Percentiles rank a stretch among this genome's conserved stretches.
phyloP scores from a whole-genome alignment of 139 green algal species.

The Tetraselmis chui region DNA sequence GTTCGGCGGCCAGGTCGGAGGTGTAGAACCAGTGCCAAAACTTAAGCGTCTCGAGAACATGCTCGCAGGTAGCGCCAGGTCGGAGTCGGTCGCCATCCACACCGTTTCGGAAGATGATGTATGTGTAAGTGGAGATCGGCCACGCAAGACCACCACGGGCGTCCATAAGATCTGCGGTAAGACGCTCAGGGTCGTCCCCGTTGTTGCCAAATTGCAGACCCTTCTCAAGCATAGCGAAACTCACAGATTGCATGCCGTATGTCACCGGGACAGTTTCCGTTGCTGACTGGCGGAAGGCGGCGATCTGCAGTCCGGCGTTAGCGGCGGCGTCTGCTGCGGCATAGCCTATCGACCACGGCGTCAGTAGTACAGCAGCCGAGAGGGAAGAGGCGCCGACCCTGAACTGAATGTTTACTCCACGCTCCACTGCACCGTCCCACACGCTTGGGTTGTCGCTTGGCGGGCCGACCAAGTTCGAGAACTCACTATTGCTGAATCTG shows the following conservation, averaged over 20 bases:
- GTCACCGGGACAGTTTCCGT: not conserved
- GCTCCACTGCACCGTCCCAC: not conserved
- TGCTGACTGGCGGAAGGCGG: not conserved
- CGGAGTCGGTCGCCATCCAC: not conserved
- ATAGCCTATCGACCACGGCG: not conserved
- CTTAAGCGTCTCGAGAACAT: not conserved
- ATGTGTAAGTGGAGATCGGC: not conserved
- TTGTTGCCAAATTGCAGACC: not conserved
- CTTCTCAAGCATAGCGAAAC: not conserved
- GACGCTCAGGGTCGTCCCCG: not conserved
- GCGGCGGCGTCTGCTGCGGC: not conserved
- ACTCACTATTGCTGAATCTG: not conserved
- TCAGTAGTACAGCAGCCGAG: not conserved
- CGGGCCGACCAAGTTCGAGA: not conserved
- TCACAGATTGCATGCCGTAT: not conserved
- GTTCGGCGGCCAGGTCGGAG: not conserved
- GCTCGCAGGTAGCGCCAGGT: not conserved
- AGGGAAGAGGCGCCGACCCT: not conserved
- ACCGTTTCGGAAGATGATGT: not conserved
- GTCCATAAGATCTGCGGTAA: not conserved
- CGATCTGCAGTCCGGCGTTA: not conserved
- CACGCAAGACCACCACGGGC: not conserved
- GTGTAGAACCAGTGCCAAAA: constrained; percentile 2
- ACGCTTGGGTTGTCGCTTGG: not conserved
- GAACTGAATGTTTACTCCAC: not conserved